A percentile compares a stretch with the other conserved stretches of the same genome.
These are phyloP conservation scores for Sphaerobolus stellatus DNA, from an alignment of 1,284 basidiomycete species.

Conservation along the genomic window DNA sequence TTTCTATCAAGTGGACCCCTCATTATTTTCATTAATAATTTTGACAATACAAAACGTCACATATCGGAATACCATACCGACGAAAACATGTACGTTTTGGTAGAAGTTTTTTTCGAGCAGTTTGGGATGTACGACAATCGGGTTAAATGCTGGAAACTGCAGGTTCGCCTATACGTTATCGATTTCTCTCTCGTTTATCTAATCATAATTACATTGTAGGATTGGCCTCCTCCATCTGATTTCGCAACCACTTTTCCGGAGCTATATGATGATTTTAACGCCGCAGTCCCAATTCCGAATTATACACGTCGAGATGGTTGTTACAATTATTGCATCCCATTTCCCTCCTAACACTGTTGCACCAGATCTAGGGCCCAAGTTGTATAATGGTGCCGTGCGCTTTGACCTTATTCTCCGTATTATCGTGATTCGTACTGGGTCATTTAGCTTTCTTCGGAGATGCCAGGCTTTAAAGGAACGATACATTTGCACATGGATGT, in stretches of 20 bases:
- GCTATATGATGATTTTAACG: conserved; percentile 84
- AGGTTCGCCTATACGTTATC: conserved; percentile 45
- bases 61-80: conserved; percentile 82
- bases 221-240: conserved; percentile 88
- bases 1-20: conserved; percentile 77
- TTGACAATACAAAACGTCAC: conserved; percentile 65
- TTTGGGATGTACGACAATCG: conserved; percentile 69
- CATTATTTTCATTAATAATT: conserved; percentile 74
- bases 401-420: conserved; percentile 5
- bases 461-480: conserved; percentile 69
- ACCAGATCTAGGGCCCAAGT: conserved; percentile 82
- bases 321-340: conserved; percentile 82
- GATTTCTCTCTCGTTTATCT: conserved; percentile 2
- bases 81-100: conserved; percentile 56
- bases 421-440: background rate
- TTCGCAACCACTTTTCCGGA: conserved; percentile 84
- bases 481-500: conserved; percentile 96
- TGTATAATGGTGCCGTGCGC: conserved; percentile 45
- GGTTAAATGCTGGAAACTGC: conserved; percentile 75
- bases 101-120: conserved; percentile 76
- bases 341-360: conserved; percentile 82
- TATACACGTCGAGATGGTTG: conserved; percentile 88
- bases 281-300: conserved; percentile 82
- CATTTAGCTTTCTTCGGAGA: conserved; percentile 58
- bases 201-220: conserved; percentile 49